Evolutionary conservation across 768 basidiomycete species (phyloP).

Genomic region (Boletus edulis): DNA sequence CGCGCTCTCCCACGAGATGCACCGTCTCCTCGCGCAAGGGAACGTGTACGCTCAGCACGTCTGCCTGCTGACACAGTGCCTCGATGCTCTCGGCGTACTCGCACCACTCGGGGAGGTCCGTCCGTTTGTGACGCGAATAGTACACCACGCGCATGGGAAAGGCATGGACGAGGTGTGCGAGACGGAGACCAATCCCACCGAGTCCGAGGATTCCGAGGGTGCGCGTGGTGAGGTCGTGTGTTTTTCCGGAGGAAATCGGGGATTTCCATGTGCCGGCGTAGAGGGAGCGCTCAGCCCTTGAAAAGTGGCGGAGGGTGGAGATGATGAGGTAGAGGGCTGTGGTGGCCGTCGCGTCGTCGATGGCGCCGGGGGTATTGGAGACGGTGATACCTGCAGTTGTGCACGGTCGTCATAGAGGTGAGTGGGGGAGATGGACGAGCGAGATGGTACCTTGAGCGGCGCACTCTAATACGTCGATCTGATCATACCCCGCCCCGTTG

Average conservation of each 20-base stretch:
- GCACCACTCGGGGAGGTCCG: slow-evolving; percentile 66
- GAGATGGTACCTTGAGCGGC: slow-evolving; percentile 57
- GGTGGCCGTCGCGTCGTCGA: slow-evolving; percentile 88
- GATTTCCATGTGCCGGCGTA: slow-evolving; percentile 63
- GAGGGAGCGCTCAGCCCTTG: slow-evolving; percentile 53
- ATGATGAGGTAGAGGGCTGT: slow-evolving; percentile 82
- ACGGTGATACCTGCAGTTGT: slow-evolving; percentile 49
- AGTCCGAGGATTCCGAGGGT: slow-evolving; percentile 74
- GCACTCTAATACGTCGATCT: slow-evolving; percentile 75
- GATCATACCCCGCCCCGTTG: slow-evolving; percentile 92
- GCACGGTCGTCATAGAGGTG: too few relatives aligned
- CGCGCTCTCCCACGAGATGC: slow-evolving; percentile 68
- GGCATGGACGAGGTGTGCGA: slow-evolving; percentile 68
- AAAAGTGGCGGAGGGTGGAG: slow-evolving; percentile 72
- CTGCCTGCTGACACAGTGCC: slow-evolving; percentile 64
- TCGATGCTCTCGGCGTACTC: slow-evolving; percentile 69
- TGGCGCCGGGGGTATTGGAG: slow-evolving; percentile 88
- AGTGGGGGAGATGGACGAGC: too few relatives aligned
- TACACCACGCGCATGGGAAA: slow-evolving; percentile 92
- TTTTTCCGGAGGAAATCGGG: slow-evolving; percentile 40
- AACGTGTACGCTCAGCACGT: slow-evolving; percentile 85
- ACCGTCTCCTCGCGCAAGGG: slow-evolving; percentile 76
- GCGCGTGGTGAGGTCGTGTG: slow-evolving; percentile 65
- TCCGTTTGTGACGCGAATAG: slow-evolving; percentile 58
- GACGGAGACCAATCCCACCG: slow-evolving; percentile 70